Evolutionary conservation across 2,329 filamentous ascomycete species (phyloP).

Genomic region (Colletotrichum musicola): DNA sequence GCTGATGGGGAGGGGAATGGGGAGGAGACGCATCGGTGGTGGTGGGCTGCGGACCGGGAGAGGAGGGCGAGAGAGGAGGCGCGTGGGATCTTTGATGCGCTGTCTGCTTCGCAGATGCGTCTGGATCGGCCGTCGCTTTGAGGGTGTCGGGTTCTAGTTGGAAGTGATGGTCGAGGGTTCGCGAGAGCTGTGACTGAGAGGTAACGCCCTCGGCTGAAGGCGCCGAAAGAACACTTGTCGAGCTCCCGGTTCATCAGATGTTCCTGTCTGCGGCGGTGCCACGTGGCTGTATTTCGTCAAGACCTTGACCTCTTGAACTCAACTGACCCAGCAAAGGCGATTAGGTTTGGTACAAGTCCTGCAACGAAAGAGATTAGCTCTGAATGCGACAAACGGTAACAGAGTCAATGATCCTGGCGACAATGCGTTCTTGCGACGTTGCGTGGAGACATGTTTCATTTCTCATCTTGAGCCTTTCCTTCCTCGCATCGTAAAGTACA

Average conservation of each 20-base stretch:
- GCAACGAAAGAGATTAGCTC: not conserved
- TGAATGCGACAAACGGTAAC: not conserved
- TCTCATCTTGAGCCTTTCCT: conserved; percentile 24
- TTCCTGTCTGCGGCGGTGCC: too few species aligned
- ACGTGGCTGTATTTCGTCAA: not conserved
- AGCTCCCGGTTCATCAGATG: too few species aligned
- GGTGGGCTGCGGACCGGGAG: conserved; percentile 63
- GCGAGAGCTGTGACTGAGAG: too few species aligned
- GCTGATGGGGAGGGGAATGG: conserved; percentile 55
- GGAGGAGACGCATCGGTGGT: conserved; percentile 66
- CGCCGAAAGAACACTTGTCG: too few species aligned
- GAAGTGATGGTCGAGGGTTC: too few species aligned
- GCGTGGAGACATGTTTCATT: conserved; percentile 18
- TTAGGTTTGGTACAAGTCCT: not conserved
- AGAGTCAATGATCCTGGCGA: not conserved
- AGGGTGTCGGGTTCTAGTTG: too few species aligned
- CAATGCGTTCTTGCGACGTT: not conserved
- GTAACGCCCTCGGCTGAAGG: too few species aligned
- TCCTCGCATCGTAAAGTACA: conserved; percentile 31
- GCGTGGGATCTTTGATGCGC: conserved; percentile 53
- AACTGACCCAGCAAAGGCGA: not conserved
- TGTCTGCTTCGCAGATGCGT: conserved; percentile 36
- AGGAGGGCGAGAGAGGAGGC: conserved; percentile 56
- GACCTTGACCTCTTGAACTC: not conserved
- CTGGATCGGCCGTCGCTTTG: too few species aligned